Conservation (phyloP, 805 yeast species). For the Candida parachauliodes region DNA sequence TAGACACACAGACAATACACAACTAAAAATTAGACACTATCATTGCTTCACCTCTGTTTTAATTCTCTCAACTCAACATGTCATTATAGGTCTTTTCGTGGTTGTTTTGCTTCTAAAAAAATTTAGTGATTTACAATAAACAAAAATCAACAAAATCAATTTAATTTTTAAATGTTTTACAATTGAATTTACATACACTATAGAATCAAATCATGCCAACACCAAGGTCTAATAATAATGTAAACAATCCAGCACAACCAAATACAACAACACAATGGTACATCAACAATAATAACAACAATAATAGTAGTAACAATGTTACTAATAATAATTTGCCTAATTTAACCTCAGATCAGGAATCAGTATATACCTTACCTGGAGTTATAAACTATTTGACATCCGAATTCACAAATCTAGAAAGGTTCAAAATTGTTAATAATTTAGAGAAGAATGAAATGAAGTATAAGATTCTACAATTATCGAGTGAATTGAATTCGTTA, state of each 20-base stretch:
- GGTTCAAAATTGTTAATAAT: slow-evolving; percentile 47
- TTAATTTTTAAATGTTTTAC: background rate
- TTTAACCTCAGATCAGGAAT: slow-evolving; percentile 10
- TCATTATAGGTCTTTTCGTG: too few relatives aligned
- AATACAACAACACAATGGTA: slow-evolving; percentile 12
- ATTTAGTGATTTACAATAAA: too few relatives aligned
- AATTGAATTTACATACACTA: too few relatives aligned
- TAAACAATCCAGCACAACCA: background rate
- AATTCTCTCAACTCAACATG: too few relatives aligned
- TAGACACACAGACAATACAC: too few relatives aligned
- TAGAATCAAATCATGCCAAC: slow-evolving; percentile 2
- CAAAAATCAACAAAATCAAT: slow-evolving; percentile 1
- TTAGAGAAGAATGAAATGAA: slow-evolving; percentile 52
- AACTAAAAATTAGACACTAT: too few relatives aligned
- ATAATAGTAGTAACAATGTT: slow-evolving; percentile 9
- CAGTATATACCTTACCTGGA: slow-evolving; percentile 49
- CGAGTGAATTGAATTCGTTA: slow-evolving; percentile 48
- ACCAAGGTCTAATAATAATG: slow-evolving; percentile 4
- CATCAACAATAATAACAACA: slow-evolving; percentile 9
- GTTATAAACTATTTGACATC: slow-evolving; percentile 56
- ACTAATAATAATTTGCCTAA: slow-evolving; percentile 8
- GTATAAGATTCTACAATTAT: slow-evolving; percentile 47
- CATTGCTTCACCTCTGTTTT: too few relatives aligned
- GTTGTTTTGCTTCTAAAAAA: too few relatives aligned
- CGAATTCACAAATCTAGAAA: slow-evolving; percentile 48